phyloP scores from a whole-genome alignment of 192 early-diverging fungal species.

The Backusella luteola region DNA sequence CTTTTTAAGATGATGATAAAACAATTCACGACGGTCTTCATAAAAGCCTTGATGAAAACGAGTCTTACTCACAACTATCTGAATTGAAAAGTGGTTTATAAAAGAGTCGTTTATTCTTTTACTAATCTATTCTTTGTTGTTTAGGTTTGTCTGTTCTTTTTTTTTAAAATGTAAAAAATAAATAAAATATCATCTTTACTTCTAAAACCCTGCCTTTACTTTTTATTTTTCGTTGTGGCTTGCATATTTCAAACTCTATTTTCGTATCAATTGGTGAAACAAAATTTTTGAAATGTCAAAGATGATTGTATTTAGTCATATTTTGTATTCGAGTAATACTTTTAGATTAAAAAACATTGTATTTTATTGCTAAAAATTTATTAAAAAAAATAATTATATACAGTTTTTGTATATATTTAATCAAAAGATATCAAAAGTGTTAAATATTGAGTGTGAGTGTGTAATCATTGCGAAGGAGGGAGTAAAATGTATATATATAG shows the following conservation, averaged over 20 bases:
- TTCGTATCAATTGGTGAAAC: too few species aligned
- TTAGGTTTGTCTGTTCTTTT: background rate
- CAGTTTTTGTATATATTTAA: too few species aligned
- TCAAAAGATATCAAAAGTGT: too few species aligned
- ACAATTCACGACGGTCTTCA: conserved; percentile 35
- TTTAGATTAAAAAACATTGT: too few species aligned
- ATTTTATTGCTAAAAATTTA: too few species aligned
- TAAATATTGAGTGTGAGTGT: too few species aligned
- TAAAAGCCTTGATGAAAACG: conserved; percentile 20
- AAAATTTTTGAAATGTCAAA: too few species aligned
- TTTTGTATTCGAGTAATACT: too few species aligned
- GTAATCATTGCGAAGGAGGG: too few species aligned
- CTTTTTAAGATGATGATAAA: conserved; percentile 20
- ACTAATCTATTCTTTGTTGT: background rate
- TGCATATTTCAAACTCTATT: background rate
- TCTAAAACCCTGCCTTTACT: background rate
- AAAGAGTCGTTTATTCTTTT: background rate
- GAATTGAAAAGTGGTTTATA: conserved; percentile 3
- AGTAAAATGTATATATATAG: background rate
- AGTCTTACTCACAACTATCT: conserved; percentile 9
- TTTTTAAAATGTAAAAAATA: background rate
- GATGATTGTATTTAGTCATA: too few species aligned
- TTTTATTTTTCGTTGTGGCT: background rate
- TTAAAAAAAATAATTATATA: too few species aligned
- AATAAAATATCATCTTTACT: background rate